A percentile compares a stretch with the other conserved stretches of the same genome.
These are phyloP conservation scores for Herpetomonas samuelpessoai DNA, from an alignment of 208 protist species.

Conservation along the genomic window DNA sequence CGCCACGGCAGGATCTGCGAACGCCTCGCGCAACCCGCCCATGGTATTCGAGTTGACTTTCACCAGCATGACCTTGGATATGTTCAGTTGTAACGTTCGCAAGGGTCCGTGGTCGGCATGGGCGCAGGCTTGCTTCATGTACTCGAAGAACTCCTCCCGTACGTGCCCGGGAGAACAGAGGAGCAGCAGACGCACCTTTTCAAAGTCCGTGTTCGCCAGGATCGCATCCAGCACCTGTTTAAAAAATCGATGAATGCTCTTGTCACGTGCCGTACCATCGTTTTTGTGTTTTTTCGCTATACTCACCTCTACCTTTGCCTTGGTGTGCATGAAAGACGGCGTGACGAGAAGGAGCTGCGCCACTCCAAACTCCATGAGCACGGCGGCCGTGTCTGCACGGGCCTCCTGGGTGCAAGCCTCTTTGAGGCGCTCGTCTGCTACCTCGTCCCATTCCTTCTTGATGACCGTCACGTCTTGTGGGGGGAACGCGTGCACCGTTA, in stretches of 20 bases:
- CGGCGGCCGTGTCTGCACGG: slow-evolving; percentile 89
- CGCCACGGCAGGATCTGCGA: slow-evolving; percentile 80
- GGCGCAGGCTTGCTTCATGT: slow-evolving; percentile 40
- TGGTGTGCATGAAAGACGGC: slow-evolving; percentile 89
- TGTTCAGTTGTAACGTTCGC: slow-evolving; percentile 70
- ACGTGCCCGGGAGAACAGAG: slow-evolving; percentile 94
- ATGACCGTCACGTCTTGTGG: slow-evolving; percentile 89
- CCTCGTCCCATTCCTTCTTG: slow-evolving; percentile 92
- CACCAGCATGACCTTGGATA: slow-evolving; percentile 91
- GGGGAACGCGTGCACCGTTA: slow-evolving; percentile 86
- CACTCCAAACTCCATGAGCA: slow-evolving; percentile 95
- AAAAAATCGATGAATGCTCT: slow-evolving; percentile 93
- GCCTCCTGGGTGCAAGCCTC: slow-evolving; percentile 73
- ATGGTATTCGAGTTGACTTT: slow-evolving; percentile 89
- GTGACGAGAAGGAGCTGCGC: slow-evolving; percentile 93
- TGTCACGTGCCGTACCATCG: slow-evolving; percentile 80
- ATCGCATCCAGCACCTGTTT: slow-evolving; percentile 90
- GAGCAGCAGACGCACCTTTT: slow-evolving; percentile 93
- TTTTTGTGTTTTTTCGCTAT: slow-evolving; percentile 86
- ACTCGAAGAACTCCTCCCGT: slow-evolving; percentile 82
- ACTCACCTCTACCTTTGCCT: slow-evolving; percentile 83
- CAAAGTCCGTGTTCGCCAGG: slow-evolving; percentile 88
- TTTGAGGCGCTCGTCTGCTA: slow-evolving; percentile 49
- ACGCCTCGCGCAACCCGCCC: slow-evolving; percentile 81
- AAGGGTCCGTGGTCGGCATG: slow-evolving; percentile 54